Evolutionary conservation across 169 alveolate species (phyloP), one percentile per base, ranked within the genome.

Genomic region (Theileria annulata): DNA sequence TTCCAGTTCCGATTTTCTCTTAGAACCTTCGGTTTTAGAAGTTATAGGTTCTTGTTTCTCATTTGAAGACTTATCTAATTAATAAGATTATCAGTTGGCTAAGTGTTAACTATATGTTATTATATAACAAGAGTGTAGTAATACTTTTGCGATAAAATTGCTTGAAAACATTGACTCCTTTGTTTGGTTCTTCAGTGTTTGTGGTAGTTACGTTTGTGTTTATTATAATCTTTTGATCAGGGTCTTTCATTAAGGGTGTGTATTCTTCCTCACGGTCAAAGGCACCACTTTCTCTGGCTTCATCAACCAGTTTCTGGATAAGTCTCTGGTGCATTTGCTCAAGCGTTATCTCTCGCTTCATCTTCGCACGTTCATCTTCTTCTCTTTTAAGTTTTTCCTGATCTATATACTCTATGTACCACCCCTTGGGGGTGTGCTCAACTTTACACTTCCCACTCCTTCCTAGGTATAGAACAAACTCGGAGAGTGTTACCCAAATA

Each of bases 401-500:
- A 75, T 94, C 98, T 4, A 92, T 94, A 79, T 95, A 95, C 85
- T 95, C 97, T 56, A 94, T 79, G 80, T 91, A 92, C 98, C 98
- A 94, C 13, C 98, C 98, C 90, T 93, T 92, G 49, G 96, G 97
- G 9, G 98, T 92, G 71, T 92, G 88, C 75, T 95, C 98, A 58
- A 94, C 94, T 72, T 88, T 92, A 75, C 98, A 96, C 86, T 95
- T 95, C 27, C 95, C 93, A 21, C 96, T 94, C 33, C 94, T 81
- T n/a, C 97, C 97, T 77, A 96, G 74, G 85, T 96, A 95, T 9
- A 84, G 83, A 64, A 87, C 93, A 71, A 94, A 94, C 71, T 93
- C 96, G 28, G 96, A 88, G 6, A 94, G 87, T 23, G 98, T 94
- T 28, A 95, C 97, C 99, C 99, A 96, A n/a, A 91, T 94, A 19